Conservation (phyloP, 169 alveolate species). For the Plasmodium malariae region DNA sequence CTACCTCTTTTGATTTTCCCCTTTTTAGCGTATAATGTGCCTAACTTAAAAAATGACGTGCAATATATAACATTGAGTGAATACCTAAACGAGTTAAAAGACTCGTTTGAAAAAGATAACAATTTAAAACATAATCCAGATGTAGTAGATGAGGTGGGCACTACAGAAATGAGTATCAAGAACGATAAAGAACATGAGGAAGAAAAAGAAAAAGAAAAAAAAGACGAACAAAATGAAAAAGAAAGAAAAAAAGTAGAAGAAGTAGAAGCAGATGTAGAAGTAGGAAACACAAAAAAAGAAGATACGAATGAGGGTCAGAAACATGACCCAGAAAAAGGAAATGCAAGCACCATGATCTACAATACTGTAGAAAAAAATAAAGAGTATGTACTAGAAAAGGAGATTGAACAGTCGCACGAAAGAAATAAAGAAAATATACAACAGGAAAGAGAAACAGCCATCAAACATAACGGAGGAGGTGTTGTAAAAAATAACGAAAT, state of each 20-base stretch:
- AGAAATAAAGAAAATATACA: not conserved
- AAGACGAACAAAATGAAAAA: slow-evolving; percentile 10
- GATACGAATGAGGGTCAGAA: not conserved
- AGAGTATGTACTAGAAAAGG: not conserved
- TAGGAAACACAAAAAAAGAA: not conserved
- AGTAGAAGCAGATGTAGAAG: slow-evolving; percentile 2
- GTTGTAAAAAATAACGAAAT: not conserved
- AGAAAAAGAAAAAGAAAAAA: not conserved
- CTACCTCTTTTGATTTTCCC: not conserved
- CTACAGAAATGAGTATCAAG: slow-evolving; percentile 6
- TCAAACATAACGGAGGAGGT: not conserved
- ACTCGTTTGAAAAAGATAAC: slow-evolving; percentile 14
- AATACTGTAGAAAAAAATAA: slow-evolving; percentile 1
- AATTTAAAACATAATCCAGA: not conserved
- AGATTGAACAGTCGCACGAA: not conserved
- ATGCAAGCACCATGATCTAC: not conserved
- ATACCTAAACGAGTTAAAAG: slow-evolving; percentile 37
- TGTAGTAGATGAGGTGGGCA: slow-evolving; percentile 5
- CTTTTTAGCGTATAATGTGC: slow-evolving; percentile 43
- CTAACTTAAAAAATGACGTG: slow-evolving; percentile 10
- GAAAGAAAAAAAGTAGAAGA: not conserved
- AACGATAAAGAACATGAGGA: slow-evolving; percentile 17
- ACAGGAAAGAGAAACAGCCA: slow-evolving; percentile 6
- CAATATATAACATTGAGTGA: slow-evolving; percentile 28
- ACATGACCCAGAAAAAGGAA: not conserved